Evolutionary conservation across 805 yeast species (phyloP).

Genomic region (Pichia ethanolica): DNA sequence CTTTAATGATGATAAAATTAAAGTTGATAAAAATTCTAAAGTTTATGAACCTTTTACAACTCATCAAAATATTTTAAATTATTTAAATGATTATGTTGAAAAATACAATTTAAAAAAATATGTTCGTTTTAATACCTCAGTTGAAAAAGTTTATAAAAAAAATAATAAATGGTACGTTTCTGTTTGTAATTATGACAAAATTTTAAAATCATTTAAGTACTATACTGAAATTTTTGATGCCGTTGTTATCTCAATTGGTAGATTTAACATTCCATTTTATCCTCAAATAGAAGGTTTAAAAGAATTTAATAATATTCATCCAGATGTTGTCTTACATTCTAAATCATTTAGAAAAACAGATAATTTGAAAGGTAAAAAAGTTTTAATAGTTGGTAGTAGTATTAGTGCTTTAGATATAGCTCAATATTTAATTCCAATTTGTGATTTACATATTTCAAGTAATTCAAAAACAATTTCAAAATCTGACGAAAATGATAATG

Average conservation of each 20-base stretch:
- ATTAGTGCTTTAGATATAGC: constrained; percentile 62
- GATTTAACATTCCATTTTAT: constrained; percentile 33
- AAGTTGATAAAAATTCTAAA: background rate
- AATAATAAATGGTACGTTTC: constrained; percentile 30
- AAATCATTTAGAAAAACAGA: constrained; percentile 25
- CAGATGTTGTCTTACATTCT: constrained; percentile 23
- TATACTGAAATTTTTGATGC: constrained; percentile 36
- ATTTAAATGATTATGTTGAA: constrained; percentile 17
- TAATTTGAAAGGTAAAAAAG: constrained; percentile 24
- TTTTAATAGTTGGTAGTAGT: constrained; percentile 32
- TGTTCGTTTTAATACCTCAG: constrained; percentile 29
- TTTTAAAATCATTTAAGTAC: constrained; percentile 20
- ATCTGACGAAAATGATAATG: background rate
- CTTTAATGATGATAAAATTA: constrained; percentile 13
- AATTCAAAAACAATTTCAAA: constrained; percentile 4
- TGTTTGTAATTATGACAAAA: constrained; percentile 10
- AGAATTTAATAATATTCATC: constrained; percentile 25
- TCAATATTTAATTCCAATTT: constrained; percentile 31
- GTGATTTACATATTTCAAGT: constrained; percentile 12
- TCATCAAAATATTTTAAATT: constrained; percentile 13
- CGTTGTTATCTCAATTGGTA: constrained; percentile 34
- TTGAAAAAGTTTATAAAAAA: constrained; percentile 22
- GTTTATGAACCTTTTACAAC: constrained; percentile 17
- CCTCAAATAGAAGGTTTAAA: constrained; percentile 31
- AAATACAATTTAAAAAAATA: constrained; percentile 22